Conservation (phyloP, 768 basidiomycete species). For the Termitomyces titanicus region DNA sequence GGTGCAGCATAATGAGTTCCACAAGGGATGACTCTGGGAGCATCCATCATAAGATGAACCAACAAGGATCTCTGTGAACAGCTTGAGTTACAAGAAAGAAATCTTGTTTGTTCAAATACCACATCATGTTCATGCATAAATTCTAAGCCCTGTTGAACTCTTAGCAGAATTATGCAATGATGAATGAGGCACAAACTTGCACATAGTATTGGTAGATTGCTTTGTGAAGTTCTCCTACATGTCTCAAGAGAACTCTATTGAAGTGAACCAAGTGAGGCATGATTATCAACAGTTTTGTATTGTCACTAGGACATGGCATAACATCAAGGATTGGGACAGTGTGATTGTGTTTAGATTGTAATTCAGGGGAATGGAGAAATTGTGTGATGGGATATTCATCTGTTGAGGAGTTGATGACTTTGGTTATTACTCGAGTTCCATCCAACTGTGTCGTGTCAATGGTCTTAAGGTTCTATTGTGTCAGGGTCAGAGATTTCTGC, state of each 20-base stretch:
- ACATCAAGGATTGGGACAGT: background rate
- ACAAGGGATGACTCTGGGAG: no score
- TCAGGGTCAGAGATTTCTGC: background rate
- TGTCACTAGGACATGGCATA: background rate
- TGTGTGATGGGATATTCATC: background rate
- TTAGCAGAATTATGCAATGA: background rate
- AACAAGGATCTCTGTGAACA: background rate
- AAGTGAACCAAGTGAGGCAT: background rate
- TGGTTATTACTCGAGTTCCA: background rate
- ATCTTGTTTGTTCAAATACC: background rate
- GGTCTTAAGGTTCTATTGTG: background rate
- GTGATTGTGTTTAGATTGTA: background rate
- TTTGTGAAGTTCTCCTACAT: background rate
- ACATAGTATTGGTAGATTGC: background rate
- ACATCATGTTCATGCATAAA: no score
- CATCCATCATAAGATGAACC: constrained; percentile 1
- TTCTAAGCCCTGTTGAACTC: background rate
- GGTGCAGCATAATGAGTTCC: background rate
- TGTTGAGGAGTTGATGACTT: background rate
- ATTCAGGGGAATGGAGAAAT: background rate
- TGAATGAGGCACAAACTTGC: background rate
- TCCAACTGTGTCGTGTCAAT: background rate
- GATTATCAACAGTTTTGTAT: background rate
- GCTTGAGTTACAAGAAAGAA: background rate
- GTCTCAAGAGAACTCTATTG: background rate